phyloP scores from a whole-genome alignment of 2,329 filamentous ascomycete species.

The Hypoxylon sp. region DNA sequence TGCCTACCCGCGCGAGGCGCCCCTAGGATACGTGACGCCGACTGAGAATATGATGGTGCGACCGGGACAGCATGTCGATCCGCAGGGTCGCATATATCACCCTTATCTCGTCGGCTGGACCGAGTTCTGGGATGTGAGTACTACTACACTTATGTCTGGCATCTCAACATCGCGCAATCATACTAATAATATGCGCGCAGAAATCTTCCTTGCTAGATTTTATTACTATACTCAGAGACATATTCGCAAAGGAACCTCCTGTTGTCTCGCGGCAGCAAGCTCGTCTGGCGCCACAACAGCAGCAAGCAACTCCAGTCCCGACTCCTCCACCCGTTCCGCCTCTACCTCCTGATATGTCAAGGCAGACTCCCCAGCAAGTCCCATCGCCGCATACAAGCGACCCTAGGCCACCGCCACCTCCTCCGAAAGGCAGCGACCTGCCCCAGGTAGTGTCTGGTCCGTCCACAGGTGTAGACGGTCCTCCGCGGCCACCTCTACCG shows the following conservation, averaged over 20 bases:
- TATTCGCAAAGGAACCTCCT: slow-evolving; percentile 95
- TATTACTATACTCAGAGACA: slow-evolving; percentile 79
- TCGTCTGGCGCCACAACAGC: slow-evolving; percentile 48
- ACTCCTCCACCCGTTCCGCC: slow-evolving; percentile 76
- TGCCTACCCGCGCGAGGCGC: slow-evolving; percentile 84
- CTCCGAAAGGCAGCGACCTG: slow-evolving; percentile 59
- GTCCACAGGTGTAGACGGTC: slow-evolving; percentile 42
- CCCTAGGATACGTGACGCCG: slow-evolving; percentile 88
- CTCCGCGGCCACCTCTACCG: slow-evolving; percentile 49
- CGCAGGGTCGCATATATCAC: slow-evolving; percentile 93
- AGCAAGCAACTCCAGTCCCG: slow-evolving; percentile 49
- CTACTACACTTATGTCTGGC: not conserved
- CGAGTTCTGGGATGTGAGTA: slow-evolving; percentile 86
- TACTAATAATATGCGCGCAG: slow-evolving; percentile 52
- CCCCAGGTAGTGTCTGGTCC: slow-evolving; percentile 47
- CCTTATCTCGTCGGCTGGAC: slow-evolving; percentile 92
- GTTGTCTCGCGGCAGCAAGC: slow-evolving; percentile 77
- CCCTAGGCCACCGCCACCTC: slow-evolving; percentile 57
- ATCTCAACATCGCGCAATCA: no score
- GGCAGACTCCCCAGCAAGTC: slow-evolving; percentile 49
- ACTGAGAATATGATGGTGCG: slow-evolving; percentile 88
- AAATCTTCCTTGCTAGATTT: slow-evolving; percentile 88
- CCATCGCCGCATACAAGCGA: slow-evolving; percentile 48
- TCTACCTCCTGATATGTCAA: slow-evolving; percentile 69
- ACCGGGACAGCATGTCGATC: slow-evolving; percentile 92